Evolutionary conservation across 2,329 filamentous ascomycete genomes (phyloP).

Genomic region (Nothophoma quercina): DNA sequence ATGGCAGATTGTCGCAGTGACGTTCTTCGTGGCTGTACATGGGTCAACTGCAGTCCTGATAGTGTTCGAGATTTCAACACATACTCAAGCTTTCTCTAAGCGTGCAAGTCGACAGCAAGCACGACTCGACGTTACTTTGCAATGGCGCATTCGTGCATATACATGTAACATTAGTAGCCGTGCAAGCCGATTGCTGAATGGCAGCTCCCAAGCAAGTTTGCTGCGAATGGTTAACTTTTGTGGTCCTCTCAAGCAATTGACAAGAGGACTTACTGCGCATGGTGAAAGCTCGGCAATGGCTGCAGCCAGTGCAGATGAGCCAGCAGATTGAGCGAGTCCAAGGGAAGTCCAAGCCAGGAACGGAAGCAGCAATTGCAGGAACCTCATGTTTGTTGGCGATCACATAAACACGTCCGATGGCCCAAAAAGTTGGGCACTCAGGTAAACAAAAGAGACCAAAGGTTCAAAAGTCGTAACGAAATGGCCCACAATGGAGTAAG

Average conservation of each 20-base stretch:
- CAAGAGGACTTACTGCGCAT: slow-evolving; percentile 31
- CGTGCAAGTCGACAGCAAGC: slow-evolving; percentile 25
- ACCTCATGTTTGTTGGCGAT: slow-evolving; percentile 21
- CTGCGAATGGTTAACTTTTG: slow-evolving; percentile 5
- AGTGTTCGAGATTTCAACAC: neutral
- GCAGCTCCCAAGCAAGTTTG: slow-evolving; percentile 23
- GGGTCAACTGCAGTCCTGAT: slow-evolving; percentile 1
- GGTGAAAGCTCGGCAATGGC: slow-evolving; percentile 23
- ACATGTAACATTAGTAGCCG: slow-evolving; percentile 20
- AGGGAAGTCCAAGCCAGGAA: slow-evolving; percentile 25
- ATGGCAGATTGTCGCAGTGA: slow-evolving; percentile 50
- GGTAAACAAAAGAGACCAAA: neutral
- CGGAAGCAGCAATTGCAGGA: slow-evolving; percentile 24
- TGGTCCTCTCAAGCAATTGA: neutral
- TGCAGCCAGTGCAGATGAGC: slow-evolving; percentile 16
- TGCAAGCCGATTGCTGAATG: slow-evolving; percentile 20
- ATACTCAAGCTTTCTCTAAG: slow-evolving; percentile 26
- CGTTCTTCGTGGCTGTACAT: slow-evolving; percentile 51
- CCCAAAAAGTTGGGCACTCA: slow-evolving; percentile 1
- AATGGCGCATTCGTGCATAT: slow-evolving; percentile 27
- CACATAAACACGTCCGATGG: neutral
- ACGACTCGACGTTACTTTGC: slow-evolving; percentile 20
- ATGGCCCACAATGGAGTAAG: slow-evolving; percentile 10
- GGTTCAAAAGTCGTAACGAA: slow-evolving; percentile 1
- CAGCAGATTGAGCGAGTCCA: slow-evolving; percentile 26